Base-by-base conservation (phyloP, 2,329 filamentous ascomycete species). In the Berkeleyomyces rouxiae region DNA sequence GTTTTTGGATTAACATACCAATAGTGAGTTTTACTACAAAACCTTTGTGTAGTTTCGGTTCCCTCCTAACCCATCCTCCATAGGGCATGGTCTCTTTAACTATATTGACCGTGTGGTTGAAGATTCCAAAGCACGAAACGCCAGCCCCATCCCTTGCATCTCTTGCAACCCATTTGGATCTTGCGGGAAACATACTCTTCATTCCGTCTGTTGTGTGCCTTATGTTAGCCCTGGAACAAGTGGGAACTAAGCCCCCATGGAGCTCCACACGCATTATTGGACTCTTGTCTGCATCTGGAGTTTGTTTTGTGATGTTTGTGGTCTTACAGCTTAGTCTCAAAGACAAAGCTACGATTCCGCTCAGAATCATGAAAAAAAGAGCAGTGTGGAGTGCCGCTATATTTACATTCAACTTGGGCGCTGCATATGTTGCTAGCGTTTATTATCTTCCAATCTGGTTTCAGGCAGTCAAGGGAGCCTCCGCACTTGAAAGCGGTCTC, bases 291-390 rank as follows among this genome's bases (percentile, higher is more conserved):
- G 62, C 72, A 0, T 70, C 71, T 3, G 68, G 61, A 0, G 63
- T 74, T 9, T 66, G 75, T 2, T 67, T 74, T 11, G n/a, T 69
- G 7, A 23, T 67, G 2, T 78, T 77, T 63, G 63, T 73, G 9
- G 70, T 65, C 23, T 67, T 77, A 7, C 75, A 79, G 64, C 67
- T 71, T 66, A 70, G 68, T 64, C 71, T 73, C 58, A 67, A 70
- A 16, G 75, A 78, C 11, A 70, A 69, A 33, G 77, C 76, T 4
- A 79, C 74, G 0, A 71, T 78, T 1, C 76, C 77, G 7, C 71
- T 72, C 1, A 72, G 74, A 31, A 72, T 78, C 64, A 67, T 77
- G 37, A 70, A 67, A 46, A 70, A 75, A 61, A 72, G 75, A 1
- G 72, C 70, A 4, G 72, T 79, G 33, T 72, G 70, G 69, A 69